A percentile compares a stretch with the other conserved stretches of the same genome.
phyloP scores from a whole-genome alignment of 2,329 filamentous ascomycete species.

The Apiospora pterosperma region DNA sequence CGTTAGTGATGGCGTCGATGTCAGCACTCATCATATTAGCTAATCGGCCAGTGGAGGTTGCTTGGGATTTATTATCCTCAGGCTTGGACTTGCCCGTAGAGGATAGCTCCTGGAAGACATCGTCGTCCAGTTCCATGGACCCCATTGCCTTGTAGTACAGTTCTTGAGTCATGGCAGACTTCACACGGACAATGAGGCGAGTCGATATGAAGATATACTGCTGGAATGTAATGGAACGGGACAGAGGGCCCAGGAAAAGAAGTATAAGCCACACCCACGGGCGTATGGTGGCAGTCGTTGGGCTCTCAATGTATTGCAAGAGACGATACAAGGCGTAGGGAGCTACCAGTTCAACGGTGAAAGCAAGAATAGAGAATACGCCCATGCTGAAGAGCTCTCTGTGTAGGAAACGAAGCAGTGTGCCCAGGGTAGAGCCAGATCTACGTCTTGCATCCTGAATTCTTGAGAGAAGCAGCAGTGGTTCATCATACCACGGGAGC shows the following conservation, averaged over 20 bases:
- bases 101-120: constrained; percentile 37
- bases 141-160: constrained; percentile 52
- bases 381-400: constrained; percentile 43
- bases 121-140: constrained; percentile 56
- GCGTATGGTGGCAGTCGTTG: constrained; percentile 39
- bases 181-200: constrained; percentile 52
- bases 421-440: constrained; percentile 42
- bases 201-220: constrained; percentile 57
- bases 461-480: constrained; percentile 41
- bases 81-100: constrained; percentile 21
- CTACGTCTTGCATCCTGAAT: constrained; percentile 40
- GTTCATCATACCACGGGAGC: constrained; percentile 55
- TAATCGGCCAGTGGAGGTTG: constrained; percentile 46
- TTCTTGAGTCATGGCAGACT: constrained; percentile 55
- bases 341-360: constrained; percentile 45
- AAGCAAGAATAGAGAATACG: constrained; percentile 34
- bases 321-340: constrained; percentile 53
- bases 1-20: constrained; percentile 50
- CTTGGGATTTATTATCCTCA: constrained; percentile 26
- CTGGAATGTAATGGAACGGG: constrained; percentile 48
- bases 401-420: constrained; percentile 40
- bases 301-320: constrained; percentile 47
- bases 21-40: constrained; percentile 58
- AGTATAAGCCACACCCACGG: constrained; percentile 53
- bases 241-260: constrained; percentile 47